phyloP scores from a whole-genome alignment of 139 green algal genomes.

The Tetraselmis striata region DNA sequence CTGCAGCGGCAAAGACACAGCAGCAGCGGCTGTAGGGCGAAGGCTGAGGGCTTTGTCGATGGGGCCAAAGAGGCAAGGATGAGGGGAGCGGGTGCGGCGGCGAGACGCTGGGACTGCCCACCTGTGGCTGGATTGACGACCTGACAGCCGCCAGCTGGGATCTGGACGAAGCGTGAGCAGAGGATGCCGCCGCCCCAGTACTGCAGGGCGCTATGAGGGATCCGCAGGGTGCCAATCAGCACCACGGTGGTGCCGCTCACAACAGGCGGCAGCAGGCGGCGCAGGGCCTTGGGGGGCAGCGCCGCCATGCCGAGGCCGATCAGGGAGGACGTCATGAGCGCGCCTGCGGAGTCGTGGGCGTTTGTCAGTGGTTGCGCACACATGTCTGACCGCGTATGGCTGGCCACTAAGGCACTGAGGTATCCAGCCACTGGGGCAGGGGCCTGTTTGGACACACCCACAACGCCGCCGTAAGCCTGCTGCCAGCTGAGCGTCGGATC shows the following conservation, averaged over 20 bases:
- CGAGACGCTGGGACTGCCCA: too few species aligned
- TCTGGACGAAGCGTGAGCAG: constrained; percentile 51
- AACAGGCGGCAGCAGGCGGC: neutral
- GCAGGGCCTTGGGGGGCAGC: neutral
- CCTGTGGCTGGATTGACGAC: neutral
- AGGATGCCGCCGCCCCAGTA: constrained; percentile 72
- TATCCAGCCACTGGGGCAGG: too few species aligned
- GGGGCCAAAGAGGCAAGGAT: too few species aligned
- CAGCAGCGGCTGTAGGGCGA: too few species aligned
- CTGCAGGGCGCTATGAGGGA: neutral
- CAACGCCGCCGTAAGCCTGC: neutral
- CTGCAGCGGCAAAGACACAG: too few species aligned
- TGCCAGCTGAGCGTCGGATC: neutral
- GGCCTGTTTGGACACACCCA: too few species aligned
- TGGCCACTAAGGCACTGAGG: too few species aligned
- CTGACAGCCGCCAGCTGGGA: constrained; percentile 9
- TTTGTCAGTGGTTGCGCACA: too few species aligned
- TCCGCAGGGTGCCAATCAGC: neutral
- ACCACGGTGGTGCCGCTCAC: neutral
- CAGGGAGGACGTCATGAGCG: neutral
- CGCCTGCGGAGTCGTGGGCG: too few species aligned
- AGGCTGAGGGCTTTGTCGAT: too few species aligned
- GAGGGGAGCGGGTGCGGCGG: too few species aligned
- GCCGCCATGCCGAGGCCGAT: neutral
- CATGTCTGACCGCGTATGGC: too few species aligned